These are phyloP conservation scores for Dactylellina cionopaga DNA, from an alignment of 2,329 filamentous ascomycete species.

Conservation along the genomic window DNA sequence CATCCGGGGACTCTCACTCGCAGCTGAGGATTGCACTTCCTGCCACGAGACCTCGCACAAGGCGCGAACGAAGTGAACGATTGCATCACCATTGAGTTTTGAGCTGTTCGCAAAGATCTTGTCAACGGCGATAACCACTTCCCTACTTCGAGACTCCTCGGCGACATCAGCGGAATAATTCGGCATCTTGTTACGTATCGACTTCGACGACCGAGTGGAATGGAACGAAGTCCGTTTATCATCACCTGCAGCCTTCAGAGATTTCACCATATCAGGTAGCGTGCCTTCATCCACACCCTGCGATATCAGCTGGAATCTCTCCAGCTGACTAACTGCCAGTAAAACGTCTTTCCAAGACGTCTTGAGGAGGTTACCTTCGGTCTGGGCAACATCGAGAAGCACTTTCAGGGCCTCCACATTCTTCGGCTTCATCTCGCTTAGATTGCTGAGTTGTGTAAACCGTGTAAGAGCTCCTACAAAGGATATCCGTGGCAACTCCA, in stretches of 20 bases:
- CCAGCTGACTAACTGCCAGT: conserved; percentile 93
- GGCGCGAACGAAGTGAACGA: conserved; percentile 92
- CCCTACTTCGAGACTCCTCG: conserved; percentile 88
- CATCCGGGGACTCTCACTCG: conserved; percentile 92
- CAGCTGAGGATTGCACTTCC: conserved; percentile 95
- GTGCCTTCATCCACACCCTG: conserved; percentile 92
- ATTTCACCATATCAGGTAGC: conserved; percentile 87
- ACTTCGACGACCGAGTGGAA: conserved; percentile 51
- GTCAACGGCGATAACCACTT: conserved; percentile 91
- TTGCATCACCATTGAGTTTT: conserved; percentile 89
- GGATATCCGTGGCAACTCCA: conserved; percentile 91
- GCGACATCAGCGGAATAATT: conserved; percentile 82
- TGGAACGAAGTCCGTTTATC: conserved; percentile 54
- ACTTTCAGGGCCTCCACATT: conserved; percentile 94
- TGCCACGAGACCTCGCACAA: conserved; percentile 98
- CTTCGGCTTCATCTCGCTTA: conserved; percentile 93
- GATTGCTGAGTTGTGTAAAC: conserved; percentile 93
- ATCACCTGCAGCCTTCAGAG: conserved; percentile 62
- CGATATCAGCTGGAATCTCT: conserved; percentile 92
- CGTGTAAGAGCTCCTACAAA: conserved; percentile 94
- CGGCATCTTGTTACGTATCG: conserved; percentile 63
- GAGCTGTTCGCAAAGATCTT: conserved; percentile 97
- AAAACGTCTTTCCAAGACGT: conserved; percentile 95
- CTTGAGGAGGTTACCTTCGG: conserved; percentile 87
- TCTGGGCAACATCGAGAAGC: conserved; percentile 88